A percentile compares a stretch with the other conserved stretches of the same genome.
These are phyloP conservation scores for Drechslera avenae DNA, from an alignment of 2,329 filamentous ascomycete genomes.

Conservation along the genomic window DNA sequence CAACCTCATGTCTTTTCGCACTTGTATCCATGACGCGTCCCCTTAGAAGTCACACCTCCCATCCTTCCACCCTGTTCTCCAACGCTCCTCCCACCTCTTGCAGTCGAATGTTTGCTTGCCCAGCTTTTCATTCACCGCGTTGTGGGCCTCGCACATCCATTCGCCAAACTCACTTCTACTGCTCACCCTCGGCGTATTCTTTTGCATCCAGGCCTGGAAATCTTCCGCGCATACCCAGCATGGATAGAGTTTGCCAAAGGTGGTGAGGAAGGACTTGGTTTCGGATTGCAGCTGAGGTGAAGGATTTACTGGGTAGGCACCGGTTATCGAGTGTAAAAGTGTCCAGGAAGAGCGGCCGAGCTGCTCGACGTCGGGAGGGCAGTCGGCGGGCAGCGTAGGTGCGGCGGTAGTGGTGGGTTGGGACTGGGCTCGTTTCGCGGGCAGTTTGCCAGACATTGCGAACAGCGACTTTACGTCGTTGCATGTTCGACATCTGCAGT, in stretches of 20 bases:
- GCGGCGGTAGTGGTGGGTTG: constrained; percentile 40
- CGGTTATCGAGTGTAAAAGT: constrained; percentile 87
- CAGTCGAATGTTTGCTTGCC: constrained; percentile 94
- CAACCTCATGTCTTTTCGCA: constrained; percentile 10
- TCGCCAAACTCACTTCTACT: constrained; percentile 71
- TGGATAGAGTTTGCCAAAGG: constrained; percentile 88
- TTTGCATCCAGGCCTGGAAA: constrained; percentile 79
- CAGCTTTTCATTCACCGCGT: constrained; percentile 85
- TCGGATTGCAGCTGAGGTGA: constrained; percentile 73
- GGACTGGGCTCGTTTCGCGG: constrained; percentile 42
- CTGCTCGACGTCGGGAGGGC: constrained; percentile 85
- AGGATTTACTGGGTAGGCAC: constrained; percentile 77
- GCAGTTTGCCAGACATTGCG: constrained; percentile 55
- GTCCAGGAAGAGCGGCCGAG: constrained; percentile 93
- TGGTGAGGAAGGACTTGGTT: constrained; percentile 74
- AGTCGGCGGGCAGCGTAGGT: constrained; percentile 63
- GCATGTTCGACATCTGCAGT: constrained; percentile 70
- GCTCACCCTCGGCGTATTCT: constrained; percentile 67
- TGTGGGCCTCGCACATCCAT: constrained; percentile 87
- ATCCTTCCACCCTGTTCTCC: constrained; percentile 86
- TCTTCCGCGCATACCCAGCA: constrained; percentile 96
- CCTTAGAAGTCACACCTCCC: constrained; percentile 63
- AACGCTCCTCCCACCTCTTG: constrained; percentile 86
- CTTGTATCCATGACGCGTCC: background rate
- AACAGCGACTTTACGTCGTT: constrained; percentile 66